A percentile compares a stretch with the other conserved stretches of the same genome.
Conservation (phyloP, 108 stramenopile species). For the Discostella stelligeroides region DNA sequence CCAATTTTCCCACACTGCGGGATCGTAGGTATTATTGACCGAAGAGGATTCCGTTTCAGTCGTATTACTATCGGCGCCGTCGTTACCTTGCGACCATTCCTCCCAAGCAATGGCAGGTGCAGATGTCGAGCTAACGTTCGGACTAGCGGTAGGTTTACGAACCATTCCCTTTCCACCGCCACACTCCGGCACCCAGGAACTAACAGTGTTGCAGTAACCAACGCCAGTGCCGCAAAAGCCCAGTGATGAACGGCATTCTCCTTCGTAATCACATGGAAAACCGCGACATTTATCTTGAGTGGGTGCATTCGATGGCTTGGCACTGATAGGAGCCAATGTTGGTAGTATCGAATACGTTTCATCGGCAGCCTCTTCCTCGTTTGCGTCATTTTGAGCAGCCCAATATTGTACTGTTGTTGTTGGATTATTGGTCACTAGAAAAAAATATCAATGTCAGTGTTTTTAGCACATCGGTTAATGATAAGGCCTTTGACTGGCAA, state of each 20-base stretch:
- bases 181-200: conserved; percentile 42
- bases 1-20: conserved; percentile 7
- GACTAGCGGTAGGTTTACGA: background rate
- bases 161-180: conserved; percentile 23
- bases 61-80: background rate
- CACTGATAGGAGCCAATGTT: conserved; percentile 14
- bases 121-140: conserved; percentile 10
- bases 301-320: conserved; percentile 24
- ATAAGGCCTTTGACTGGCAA: no score
- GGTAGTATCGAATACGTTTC: background rate
- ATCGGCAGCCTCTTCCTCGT: background rate
- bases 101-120: conserved; percentile 32
- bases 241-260: conserved; percentile 34
- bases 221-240: conserved; percentile 27
- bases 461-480: no score
- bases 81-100: background rate
- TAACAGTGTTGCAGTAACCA: conserved; percentile 31
- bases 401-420: conserved; percentile 28
- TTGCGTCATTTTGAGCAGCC: conserved; percentile 18
- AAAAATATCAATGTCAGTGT: background rate
- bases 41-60: background rate
- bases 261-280: conserved; percentile 27
- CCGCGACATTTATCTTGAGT: conserved; percentile 35
- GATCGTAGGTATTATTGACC: background rate
- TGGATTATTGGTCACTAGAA: conserved; percentile 3